A percentile compares a stretch with the other conserved stretches of the same genome.
These are phyloP conservation scores for Elaeagnus macrophylla DNA, from an alignment of 306 rosid genomes.

Conservation along the genomic window DNA sequence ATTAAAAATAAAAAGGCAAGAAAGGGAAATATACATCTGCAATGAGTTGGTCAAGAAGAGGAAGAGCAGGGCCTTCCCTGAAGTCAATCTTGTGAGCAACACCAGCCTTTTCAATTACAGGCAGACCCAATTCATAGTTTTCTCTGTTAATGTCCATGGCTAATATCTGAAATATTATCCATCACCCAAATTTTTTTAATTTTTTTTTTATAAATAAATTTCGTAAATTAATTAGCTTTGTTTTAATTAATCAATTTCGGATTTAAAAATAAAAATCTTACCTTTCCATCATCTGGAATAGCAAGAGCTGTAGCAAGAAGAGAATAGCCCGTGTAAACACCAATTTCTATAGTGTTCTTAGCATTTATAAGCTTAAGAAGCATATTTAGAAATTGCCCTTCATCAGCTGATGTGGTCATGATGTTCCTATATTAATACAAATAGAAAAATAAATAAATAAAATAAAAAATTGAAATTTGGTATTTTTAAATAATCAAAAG, in stretches of 20 bases:
- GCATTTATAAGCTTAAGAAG: constrained; percentile 86
- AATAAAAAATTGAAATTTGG: background rate
- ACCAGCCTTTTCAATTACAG: constrained; percentile 64
- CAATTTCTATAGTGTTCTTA: constrained; percentile 92
- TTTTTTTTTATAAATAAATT: too few species aligned
- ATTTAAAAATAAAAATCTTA: constrained; percentile 5
- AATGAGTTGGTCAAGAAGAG: constrained; percentile 59
- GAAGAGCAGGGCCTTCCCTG: constrained; percentile 96
- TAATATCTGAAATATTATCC: constrained; percentile 41
- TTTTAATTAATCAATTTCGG: background rate
- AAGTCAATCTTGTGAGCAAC: constrained; percentile 84
- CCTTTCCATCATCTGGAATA: constrained; percentile 90
- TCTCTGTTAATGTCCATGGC: constrained; percentile 93
- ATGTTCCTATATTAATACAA: constrained; percentile 53
- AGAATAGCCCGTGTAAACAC: constrained; percentile 93
- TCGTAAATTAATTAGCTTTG: background rate
- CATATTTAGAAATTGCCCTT: constrained; percentile 87
- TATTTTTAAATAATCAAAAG: background rate
- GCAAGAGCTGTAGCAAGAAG: constrained; percentile 93
- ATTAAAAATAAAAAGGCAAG: background rate
- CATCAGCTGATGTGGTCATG: constrained; percentile 93
- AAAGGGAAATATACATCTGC: constrained; percentile 41
- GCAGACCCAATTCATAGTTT: constrained; percentile 78
- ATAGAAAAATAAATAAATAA: background rate
- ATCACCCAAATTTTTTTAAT: too few species aligned